A percentile compares a stretch with the other conserved stretches of the same genome.
Conservation (phyloP, 2,329 filamentous ascomycete species). For the Karstenula rhodostoma region DNA sequence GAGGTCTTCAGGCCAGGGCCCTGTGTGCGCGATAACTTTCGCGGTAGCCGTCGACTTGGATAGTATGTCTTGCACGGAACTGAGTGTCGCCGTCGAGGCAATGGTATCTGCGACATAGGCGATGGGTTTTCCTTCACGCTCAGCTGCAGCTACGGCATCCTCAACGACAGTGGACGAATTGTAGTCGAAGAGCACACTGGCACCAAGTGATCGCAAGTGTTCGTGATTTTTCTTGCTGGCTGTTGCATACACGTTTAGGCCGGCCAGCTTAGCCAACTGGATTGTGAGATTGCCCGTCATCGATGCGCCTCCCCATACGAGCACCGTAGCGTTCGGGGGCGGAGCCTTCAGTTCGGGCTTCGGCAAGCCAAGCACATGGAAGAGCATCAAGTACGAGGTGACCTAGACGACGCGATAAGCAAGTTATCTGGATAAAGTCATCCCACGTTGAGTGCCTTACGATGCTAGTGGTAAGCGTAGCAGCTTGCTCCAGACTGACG, state of each 20-base stretch:
- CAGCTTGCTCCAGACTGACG: slow-evolving; percentile 18
- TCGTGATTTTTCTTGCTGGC: slow-evolving; percentile 9
- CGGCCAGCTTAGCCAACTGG: slow-evolving; percentile 1
- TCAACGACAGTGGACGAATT: background rate
- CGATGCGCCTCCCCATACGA: slow-evolving; percentile 7
- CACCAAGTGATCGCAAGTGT: slow-evolving; percentile 3
- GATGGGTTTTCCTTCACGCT: slow-evolving; percentile 2
- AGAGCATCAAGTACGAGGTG: slow-evolving; percentile 2
- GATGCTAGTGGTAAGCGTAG: slow-evolving; percentile 10
- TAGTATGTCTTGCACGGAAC: background rate
- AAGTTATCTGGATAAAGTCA: background rate
- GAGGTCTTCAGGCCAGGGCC: slow-evolving; percentile 1
- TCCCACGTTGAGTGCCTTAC: background rate
- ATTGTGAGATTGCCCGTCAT: slow-evolving; percentile 5
- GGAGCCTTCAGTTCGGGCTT: background rate
- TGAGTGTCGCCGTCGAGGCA: background rate
- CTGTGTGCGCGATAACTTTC: background rate
- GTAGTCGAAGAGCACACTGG: slow-evolving; percentile 8
- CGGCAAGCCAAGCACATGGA: background rate
- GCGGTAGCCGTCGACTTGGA: background rate
- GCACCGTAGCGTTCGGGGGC: background rate
- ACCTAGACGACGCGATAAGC: background rate
- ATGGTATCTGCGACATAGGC: slow-evolving; percentile 1
- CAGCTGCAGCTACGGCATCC: background rate
- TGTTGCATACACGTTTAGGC: slow-evolving; percentile 1